A percentile compares a stretch with the other conserved stretches of the same genome.
phyloP scores from a whole-genome alignment of 371 early-diverging fungal species.

The Mucor piriformis region DNA sequence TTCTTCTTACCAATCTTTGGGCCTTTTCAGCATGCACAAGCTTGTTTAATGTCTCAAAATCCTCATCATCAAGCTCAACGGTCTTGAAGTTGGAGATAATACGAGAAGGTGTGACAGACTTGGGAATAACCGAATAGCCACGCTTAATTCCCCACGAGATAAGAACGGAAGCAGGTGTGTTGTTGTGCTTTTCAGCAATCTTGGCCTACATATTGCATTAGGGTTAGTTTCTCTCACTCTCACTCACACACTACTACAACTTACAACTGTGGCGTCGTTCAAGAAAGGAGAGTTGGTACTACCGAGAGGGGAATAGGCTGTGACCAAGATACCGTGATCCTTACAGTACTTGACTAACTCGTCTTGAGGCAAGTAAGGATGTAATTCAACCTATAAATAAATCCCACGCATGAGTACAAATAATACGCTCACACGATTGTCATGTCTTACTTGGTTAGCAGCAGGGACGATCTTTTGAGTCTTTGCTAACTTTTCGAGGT shows the following conservation, averaged over 20 bases:
- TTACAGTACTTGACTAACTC: conserved; percentile 46
- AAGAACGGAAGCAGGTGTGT: conserved; percentile 71
- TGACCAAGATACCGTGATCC: conserved; percentile 39
- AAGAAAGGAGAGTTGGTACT: conserved; percentile 33
- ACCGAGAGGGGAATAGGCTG: conserved; percentile 54
- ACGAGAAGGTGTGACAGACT: conserved; percentile 54
- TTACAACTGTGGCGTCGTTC: conserved; percentile 25
- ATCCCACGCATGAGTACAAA: background rate
- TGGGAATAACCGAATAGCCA: conserved; percentile 65
- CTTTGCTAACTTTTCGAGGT: conserved; percentile 38
- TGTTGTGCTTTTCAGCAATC: conserved; percentile 73
- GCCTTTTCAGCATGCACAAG: conserved; percentile 23
- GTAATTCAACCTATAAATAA: conserved; percentile 64
- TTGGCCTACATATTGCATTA: conserved; percentile 23
- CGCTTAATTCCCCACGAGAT: conserved; percentile 80
- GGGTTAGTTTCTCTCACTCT: background rate
- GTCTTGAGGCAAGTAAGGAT: conserved; percentile 54
- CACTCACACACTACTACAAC: conserved; percentile 6
- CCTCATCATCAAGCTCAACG: conserved; percentile 39
- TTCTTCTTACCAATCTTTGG: conserved; percentile 14
- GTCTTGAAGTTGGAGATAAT: conserved; percentile 46
- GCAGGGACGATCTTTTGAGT: conserved; percentile 39
- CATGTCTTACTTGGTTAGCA: conserved; percentile 51
- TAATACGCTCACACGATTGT: background rate
- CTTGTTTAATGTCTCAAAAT: conserved; percentile 35